Percentiles rank a stretch among this genome's conserved stretches.
Conservation (phyloP, 208 protist genomes). For the Crithidia bombi region DNA sequence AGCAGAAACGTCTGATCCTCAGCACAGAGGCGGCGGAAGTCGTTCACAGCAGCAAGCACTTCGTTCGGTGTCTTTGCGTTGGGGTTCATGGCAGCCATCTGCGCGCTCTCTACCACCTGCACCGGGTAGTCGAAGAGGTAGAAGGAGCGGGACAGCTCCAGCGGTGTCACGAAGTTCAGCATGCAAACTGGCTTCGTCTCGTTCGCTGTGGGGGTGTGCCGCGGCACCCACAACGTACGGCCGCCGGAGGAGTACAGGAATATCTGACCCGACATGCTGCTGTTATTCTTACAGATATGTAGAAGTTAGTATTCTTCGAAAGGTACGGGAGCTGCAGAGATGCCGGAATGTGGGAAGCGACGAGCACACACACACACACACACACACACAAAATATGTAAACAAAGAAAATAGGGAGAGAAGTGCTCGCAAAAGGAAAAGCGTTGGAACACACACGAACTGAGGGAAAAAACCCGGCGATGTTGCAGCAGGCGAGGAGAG, state of each 20-base stretch:
- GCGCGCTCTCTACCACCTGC: constrained; percentile 62
- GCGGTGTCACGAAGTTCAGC: constrained; percentile 65
- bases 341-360: no score
- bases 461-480: no score
- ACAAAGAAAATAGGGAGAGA: no score
- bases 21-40: constrained; percentile 76
- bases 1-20: constrained; percentile 69
- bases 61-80: constrained; percentile 80
- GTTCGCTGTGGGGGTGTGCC: constrained; percentile 55
- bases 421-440: not conserved
- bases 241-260: constrained; percentile 76
- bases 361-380: no score
- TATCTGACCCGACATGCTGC: constrained; percentile 59
- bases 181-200: constrained; percentile 75
- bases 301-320: no score
- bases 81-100: constrained; percentile 52
- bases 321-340: not conserved
- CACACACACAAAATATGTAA: no score
- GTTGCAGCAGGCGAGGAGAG: no score
- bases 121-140: constrained; percentile 88
- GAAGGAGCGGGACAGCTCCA: constrained; percentile 81
- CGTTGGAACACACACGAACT: no score
- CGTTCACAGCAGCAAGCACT: constrained; percentile 73
- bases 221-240: constrained; percentile 88
- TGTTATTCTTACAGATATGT: constrained; percentile 4